These are phyloP conservation scores for Fusarium illudens DNA, from an alignment of 2,329 filamentous ascomycete genomes.

Conservation along the genomic window DNA sequence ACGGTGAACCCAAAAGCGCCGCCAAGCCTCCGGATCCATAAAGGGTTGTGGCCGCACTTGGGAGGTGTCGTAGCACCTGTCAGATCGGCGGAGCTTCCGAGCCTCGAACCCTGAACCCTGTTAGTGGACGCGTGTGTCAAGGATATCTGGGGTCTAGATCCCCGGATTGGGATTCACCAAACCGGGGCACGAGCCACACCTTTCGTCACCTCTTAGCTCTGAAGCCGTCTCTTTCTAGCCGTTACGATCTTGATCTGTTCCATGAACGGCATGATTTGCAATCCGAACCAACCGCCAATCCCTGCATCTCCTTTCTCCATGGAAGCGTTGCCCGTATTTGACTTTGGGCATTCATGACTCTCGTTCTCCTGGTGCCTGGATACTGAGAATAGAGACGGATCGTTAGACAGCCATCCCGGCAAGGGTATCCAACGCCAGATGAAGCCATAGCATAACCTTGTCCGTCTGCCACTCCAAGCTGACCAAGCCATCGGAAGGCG, in stretches of 20 bases:
- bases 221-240: neutral
- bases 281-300: neutral
- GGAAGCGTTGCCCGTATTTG: neutral
- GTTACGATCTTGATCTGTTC: neutral
- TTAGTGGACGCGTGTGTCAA: constrained; percentile 23
- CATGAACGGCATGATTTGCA: neutral
- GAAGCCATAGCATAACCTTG: neutral
- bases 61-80: constrained; percentile 4
- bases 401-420: neutral
- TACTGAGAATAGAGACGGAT: neutral
- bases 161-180: constrained; percentile 33
- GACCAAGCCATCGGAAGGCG: neutral
- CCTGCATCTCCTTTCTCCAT: neutral
- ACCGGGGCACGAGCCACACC: constrained; percentile 29
- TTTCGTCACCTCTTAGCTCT: neutral
- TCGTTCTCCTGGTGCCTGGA: neutral
- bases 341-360: neutral
- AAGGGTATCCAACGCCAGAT: neutral
- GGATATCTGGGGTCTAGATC: constrained; percentile 21
- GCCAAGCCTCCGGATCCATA: constrained; percentile 21
- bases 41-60: constrained; percentile 1
- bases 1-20: constrained; percentile 11
- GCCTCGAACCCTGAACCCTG: constrained; percentile 38
- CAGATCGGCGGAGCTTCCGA: constrained; percentile 34
- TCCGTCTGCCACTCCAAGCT: neutral